Evolutionary conservation across 2,329 filamentous ascomycete genomes (phyloP).

Genomic region (Microsporum audouinii): DNA sequence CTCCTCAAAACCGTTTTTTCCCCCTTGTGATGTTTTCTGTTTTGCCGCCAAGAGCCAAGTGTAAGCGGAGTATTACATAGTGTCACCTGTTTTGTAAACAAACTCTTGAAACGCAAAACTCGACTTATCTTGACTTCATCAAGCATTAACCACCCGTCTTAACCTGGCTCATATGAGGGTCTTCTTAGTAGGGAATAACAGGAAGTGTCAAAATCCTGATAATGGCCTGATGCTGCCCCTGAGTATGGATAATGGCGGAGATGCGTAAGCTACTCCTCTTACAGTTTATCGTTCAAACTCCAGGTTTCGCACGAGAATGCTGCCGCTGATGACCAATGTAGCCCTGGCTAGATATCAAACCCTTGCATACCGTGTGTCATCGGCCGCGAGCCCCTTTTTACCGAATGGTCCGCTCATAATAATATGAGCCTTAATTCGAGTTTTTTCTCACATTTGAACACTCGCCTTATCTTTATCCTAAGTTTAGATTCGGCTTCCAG

Average conservation of each 20-base stretch:
- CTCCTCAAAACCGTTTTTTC: background rate
- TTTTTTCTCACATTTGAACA: background rate
- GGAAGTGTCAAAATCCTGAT: background rate
- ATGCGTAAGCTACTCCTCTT: background rate
- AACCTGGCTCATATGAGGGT: background rate
- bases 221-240: background rate
- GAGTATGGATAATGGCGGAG: background rate
- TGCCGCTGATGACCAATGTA: background rate
- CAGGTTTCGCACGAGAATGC: background rate
- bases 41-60: background rate
- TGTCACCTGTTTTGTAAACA: background rate
- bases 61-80: background rate
- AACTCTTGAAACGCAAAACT: background rate
- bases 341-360: background rate
- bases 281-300: background rate
- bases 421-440: background rate
- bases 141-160: background rate
- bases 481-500: background rate
- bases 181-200: background rate
- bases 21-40: background rate
- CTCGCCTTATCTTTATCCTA: background rate
- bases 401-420: too few relatives aligned
- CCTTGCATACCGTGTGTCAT: background rate
- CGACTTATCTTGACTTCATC: background rate
- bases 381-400: background rate